These are phyloP conservation scores for Yarrowia divulgata DNA, from an alignment of 805 yeast genomes.

Conservation along the genomic window DNA sequence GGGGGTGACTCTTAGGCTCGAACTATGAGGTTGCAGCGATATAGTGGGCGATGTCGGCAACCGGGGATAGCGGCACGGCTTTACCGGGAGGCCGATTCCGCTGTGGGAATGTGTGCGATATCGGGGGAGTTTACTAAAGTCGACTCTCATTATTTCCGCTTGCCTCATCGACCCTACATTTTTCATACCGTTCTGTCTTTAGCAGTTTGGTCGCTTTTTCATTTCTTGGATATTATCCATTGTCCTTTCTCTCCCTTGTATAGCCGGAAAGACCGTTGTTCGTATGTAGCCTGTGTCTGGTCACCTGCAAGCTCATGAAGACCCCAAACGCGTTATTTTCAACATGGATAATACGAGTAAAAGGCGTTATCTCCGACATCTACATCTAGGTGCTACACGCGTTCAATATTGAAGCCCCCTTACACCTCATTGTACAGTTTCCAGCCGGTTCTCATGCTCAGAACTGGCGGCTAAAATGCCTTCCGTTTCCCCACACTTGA, in stretches of 20 bases:
- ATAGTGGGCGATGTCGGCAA: constrained; percentile 23
- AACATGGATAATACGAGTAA: too few relatives aligned
- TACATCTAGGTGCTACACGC: too few relatives aligned
- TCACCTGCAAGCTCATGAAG: neutral
- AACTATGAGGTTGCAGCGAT: constrained; percentile 3
- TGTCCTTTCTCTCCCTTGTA: constrained; percentile 10
- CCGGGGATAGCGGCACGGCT: constrained; percentile 17
- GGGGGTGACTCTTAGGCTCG: constrained; percentile 35
- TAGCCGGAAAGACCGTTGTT: constrained; percentile 27
- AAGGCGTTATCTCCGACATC: neutral
- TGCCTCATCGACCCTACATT: neutral
- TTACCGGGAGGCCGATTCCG: neutral
- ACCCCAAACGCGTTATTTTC: constrained; percentile 4
- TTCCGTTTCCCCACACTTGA: constrained; percentile 19
- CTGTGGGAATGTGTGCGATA: neutral
- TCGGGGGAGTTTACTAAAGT: neutral
- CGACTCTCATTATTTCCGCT: neutral
- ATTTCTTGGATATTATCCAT: neutral
- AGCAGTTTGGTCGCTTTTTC: neutral
- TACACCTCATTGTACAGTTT: too few relatives aligned
- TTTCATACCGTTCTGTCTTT: neutral
- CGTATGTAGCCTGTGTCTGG: constrained; percentile 5
- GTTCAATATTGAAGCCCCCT: too few relatives aligned
- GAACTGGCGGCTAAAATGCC: constrained; percentile 4
- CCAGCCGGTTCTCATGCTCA: neutral